Conservation (phyloP, 1,139 yeast genomes). For the Yamadazyma dushanensis region DNA sequence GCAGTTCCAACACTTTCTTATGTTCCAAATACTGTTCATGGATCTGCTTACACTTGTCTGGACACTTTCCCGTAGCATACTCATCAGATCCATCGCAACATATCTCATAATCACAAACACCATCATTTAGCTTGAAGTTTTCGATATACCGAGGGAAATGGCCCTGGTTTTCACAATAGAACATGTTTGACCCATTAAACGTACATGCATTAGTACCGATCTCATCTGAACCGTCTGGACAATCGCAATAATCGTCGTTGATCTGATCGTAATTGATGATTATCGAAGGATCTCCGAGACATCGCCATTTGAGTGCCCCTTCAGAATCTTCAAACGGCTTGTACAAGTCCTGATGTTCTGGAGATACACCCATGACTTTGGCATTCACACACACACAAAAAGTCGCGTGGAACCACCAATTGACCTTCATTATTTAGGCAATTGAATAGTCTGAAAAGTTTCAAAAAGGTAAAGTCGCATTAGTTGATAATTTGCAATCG, state of each 20-base stretch:
- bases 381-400: background rate
- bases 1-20: constrained; percentile 16
- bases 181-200: constrained; percentile 37
- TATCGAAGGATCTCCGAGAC: constrained; percentile 66
- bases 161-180: constrained; percentile 80
- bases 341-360: constrained; percentile 49
- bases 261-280: constrained; percentile 59
- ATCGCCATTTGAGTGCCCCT: constrained; percentile 55
- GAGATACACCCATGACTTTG: constrained; percentile 31
- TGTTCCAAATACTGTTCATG: constrained; percentile 29
- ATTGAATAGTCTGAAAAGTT: background rate
- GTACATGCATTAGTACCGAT: constrained; percentile 92
- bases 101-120: constrained; percentile 82
- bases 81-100: constrained; percentile 99
- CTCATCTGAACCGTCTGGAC: constrained; percentile 98
- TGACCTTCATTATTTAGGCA: background rate
- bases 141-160: constrained; percentile 59
- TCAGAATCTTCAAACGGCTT: constrained; percentile 41
- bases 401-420: background rate
- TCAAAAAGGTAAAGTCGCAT: constrained; percentile 2
- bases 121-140: constrained; percentile 74
- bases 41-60: constrained; percentile 56
- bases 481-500: background rate
- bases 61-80: constrained; percentile 45
- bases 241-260: constrained; percentile 90